phyloP scores from a whole-genome alignment of 1,284 basidiomycete genomes.

The Kwoniella shivajii region DNA sequence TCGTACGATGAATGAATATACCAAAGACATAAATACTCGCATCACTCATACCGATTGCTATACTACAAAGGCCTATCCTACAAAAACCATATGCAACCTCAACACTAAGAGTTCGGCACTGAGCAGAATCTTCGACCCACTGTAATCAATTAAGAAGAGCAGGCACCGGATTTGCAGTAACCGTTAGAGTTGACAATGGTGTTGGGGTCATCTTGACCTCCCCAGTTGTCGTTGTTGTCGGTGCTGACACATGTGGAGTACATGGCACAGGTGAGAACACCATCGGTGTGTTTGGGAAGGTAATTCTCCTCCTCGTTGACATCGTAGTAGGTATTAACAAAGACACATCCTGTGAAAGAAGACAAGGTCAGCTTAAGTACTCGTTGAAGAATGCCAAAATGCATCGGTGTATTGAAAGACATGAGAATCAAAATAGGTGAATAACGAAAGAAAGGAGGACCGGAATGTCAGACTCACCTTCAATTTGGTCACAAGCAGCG shows the following conservation, averaged over 20 bases:
- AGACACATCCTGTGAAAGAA: slow-evolving; percentile 1
- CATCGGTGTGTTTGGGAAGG: slow-evolving; percentile 36
- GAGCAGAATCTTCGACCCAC: neutral
- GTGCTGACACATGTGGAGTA: slow-evolving; percentile 30
- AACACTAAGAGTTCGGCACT: neutral
- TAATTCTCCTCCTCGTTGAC: slow-evolving; percentile 27
- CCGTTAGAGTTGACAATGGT: slow-evolving; percentile 33
- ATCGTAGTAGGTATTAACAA: slow-evolving; percentile 36
- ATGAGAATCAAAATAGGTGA: neutral
- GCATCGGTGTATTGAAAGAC: neutral
- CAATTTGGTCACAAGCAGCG: slow-evolving; percentile 30
- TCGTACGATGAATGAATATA: too few species aligned
- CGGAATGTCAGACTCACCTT: slow-evolving; percentile 15
- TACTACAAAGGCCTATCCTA: neutral
- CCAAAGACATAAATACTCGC: too few species aligned
- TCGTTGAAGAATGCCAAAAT: neutral
- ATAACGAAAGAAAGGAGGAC: neutral
- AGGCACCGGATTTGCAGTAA: slow-evolving; percentile 34
- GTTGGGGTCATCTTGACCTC: slow-evolving; percentile 39
- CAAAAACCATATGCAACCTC: neutral
- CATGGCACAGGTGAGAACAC: slow-evolving; percentile 37
- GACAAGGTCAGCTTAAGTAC: neutral
- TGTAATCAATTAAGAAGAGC: slow-evolving; percentile 12
- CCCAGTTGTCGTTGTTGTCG: slow-evolving; percentile 32
- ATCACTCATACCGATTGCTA: neutral